These are phyloP conservation scores for Elongisporangium undulatum DNA, from an alignment of 352 stramenopile genomes.

Conservation along the genomic window DNA sequence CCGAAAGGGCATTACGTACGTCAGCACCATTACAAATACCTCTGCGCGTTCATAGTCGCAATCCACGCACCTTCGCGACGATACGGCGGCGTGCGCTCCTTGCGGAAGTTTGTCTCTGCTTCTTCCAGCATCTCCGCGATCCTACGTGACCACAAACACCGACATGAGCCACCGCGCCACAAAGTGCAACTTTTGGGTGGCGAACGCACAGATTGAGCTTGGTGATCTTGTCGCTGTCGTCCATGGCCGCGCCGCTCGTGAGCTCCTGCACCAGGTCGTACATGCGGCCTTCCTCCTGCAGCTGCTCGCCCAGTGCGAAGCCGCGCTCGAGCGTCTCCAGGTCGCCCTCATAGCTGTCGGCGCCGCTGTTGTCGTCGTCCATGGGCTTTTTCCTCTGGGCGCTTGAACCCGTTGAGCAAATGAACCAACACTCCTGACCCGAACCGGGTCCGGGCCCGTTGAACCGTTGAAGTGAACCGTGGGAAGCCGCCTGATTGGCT, in stretches of 20 bases:
- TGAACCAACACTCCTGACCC: background rate
- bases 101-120: constrained; percentile 69
- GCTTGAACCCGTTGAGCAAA: background rate
- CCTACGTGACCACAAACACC: constrained; percentile 17
- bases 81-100: constrained; percentile 66
- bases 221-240: constrained; percentile 54
- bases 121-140: constrained; percentile 78
- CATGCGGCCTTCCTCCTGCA: constrained; percentile 56
- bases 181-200: constrained; percentile 1
- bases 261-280: constrained; percentile 68
- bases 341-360: constrained; percentile 10
- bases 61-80: constrained; percentile 53
- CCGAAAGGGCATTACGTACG: constrained; percentile 1
- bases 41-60: background rate
- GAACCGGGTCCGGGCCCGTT: background rate
- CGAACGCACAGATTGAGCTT: constrained; percentile 76
- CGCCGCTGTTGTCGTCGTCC: background rate
- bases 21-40: constrained; percentile 1
- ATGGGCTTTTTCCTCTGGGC: background rate
- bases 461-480: background rate
- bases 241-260: constrained; percentile 35
- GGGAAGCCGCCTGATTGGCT: background rate
- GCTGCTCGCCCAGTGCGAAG: constrained; percentile 17
- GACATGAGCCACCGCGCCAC: constrained; percentile 3
- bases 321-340: background rate